Base-by-base conservation (phyloP, 768 basidiomycete genomes). In the Trametes cingulata region DNA sequence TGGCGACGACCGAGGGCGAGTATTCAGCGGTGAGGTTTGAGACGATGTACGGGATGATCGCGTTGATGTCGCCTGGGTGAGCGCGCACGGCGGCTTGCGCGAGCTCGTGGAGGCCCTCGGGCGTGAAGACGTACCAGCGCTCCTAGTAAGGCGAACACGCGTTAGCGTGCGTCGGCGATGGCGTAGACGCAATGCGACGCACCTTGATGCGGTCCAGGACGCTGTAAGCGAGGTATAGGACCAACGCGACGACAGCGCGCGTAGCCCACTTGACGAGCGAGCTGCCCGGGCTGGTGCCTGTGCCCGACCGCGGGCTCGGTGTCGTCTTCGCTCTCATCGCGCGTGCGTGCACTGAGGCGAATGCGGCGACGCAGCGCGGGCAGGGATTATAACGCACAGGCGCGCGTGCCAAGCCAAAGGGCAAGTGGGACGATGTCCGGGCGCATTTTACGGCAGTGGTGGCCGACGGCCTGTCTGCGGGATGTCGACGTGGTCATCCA, bases 81-180 rank as follows among this genome's bases (percentile, higher is more conserved):
- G 80, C 72, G 15, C 82, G 82, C 71, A 98, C 83, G 48, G 95
- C 92, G 9, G 83, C 80, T 69, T 85, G 78, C 13, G 89, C 84
- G 35, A 97, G 83, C 62, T 85, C 77, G 70, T 95, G 90, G 15
- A 98, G 76, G 49, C 75, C 75, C 3, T 75, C 74, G 2, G 89
- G 91, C 68, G 93, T 85, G 60, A 98, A 83, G 58, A 94, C 85
- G 73, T 96, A 98, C 85, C 89, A 98, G 57, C 85, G 85, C 45
- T 88, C 80, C 94, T 95, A 61, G 1, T 27, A 9, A 17, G 48
- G 39, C 3, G 13, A 9, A 9, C 15, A 24, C 19, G 50, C 36
- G 50, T 35, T 35, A 9, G 39, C 25, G 8, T 7, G 14, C 33
- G 3, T 15, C n/a, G 17, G 45, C 22, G 22, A 24, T 27, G 14